Base-by-base conservation (phyloP, 2,329 filamentous ascomycete genomes). In the Beauveria caledonica region DNA sequence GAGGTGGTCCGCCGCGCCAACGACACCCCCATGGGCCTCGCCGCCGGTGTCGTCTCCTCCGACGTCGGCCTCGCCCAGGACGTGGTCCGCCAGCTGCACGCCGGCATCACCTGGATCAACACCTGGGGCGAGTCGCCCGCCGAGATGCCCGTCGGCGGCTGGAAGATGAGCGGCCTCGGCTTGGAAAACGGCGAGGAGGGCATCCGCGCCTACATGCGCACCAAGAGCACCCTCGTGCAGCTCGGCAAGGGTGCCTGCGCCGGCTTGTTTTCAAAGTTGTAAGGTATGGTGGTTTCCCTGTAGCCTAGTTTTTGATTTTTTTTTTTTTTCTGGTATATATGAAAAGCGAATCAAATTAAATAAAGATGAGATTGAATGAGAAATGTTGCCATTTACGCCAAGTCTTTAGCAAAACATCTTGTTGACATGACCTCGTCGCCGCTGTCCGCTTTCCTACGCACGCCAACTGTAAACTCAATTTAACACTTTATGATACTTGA, bases 91-190 rank as follows among this genome's bases (percentile, higher is more conserved):
- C 80, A 84, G 68, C 76, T 96, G 5, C 82, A 95, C 69, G 90
- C 90, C 0, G 91, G 91, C 39, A 96, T 96, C 68, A 95, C 90
- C 1, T 96, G 91, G 91, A 81, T 96, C 57, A 96, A 96, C 72
- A 92, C 89, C 0, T 96, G 92, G 92, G 91, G 92, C n/a, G 91
- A 96, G 76, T 87, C 83, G 53, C 91, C 91, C 0, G 90, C 92
- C 0, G 91, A 96, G 78, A 96, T 96, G 92, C 88, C 88, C 2
- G 91, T 96, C 0, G 91, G 91, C 10, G 91, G 91, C 0, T 96
- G 91, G 92, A 96, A 96, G 78, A 82, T 89, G 80, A 95, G 90
- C 70, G 92, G 92, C 39, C 76, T 96, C 10, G 91, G 91, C 0
- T 86, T 95, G 1, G 91, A 96, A 79, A 96, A 96, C 72, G 92